Percentiles rank a stretch among this genome's conserved stretches.
Conservation (phyloP, 768 basidiomycete genomes). For the Tulasnella sp. region DNA sequence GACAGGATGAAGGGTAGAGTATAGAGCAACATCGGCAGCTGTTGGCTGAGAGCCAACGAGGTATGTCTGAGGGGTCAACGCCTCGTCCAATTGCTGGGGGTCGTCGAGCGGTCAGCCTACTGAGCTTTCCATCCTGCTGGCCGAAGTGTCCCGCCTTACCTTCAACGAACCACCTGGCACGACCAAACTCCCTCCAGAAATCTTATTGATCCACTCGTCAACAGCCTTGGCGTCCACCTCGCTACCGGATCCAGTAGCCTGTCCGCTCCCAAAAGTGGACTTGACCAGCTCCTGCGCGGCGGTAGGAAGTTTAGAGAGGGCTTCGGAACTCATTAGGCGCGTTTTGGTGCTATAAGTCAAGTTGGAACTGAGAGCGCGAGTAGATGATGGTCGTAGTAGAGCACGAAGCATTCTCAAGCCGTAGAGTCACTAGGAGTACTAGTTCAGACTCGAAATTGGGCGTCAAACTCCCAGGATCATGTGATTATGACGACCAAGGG, state of each 20-base stretch:
- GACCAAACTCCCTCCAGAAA: slow-evolving; percentile 43
- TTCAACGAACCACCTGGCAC: slow-evolving; percentile 40
- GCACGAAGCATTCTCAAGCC: neutral
- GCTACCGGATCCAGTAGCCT: slow-evolving; percentile 26
- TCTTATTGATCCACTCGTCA: slow-evolving; percentile 60
- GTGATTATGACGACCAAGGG: neutral
- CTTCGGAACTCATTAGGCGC: slow-evolving; percentile 10
- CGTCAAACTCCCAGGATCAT: neutral
- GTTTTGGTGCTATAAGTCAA: neutral
- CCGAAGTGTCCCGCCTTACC: slow-evolving; percentile 33
- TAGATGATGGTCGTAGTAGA: neutral
- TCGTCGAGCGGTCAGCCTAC: neutral
- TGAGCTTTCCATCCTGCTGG: neutral
- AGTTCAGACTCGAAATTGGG: neutral
- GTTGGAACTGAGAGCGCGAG: neutral
- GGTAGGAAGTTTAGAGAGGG: slow-evolving; percentile 8
- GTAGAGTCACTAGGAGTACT: neutral
- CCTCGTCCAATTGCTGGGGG: slow-evolving; percentile 58
- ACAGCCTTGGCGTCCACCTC: slow-evolving; percentile 60
- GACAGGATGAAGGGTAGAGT: slow-evolving; percentile 76
- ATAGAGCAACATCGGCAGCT: slow-evolving; percentile 84
- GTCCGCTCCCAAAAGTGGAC: slow-evolving; percentile 1
- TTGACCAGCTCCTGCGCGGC: slow-evolving; percentile 9
- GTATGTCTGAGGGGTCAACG: slow-evolving; percentile 73
- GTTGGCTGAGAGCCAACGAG: slow-evolving; percentile 77